Percentiles rank a stretch among this genome's conserved stretches.
Evolutionary conservation across 176 grass and related monocot species (phyloP).

Genomic region (Secale cereale): DNA sequence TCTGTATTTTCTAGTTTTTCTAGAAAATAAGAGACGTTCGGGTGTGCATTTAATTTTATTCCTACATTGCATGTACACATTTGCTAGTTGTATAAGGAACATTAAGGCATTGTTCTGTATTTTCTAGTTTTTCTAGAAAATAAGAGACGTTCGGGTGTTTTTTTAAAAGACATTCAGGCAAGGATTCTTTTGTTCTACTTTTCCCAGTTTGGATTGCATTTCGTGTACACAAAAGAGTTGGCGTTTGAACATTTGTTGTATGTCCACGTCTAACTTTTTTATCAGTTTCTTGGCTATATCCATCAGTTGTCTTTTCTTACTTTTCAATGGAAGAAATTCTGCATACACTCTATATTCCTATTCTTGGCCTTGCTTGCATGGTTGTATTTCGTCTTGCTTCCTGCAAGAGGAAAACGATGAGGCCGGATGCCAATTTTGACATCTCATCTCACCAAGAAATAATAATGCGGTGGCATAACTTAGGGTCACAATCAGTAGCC

Average conservation of each 20-base stretch:
- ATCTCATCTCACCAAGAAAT: neutral
- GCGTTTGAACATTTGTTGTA: neutral
- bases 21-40: too few species aligned
- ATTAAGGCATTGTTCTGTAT: neutral
- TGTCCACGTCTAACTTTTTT: neutral
- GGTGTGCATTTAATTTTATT: too few species aligned
- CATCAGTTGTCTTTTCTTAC: neutral
- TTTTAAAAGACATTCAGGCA: too few species aligned
- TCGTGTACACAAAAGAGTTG: neutral
- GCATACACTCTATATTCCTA: neutral
- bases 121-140: neutral
- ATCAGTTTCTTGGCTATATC: neutral
- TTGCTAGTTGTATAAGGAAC: too few species aligned
- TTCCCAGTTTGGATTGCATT: neutral
- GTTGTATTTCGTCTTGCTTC: constrained; percentile 29
- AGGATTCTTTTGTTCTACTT: too few species aligned
- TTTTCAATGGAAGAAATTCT: neutral
- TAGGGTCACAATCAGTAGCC: neutral
- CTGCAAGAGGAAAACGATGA: neutral
- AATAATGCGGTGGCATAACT: neutral
- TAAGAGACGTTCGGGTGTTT: neutral
- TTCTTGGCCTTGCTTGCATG: constrained; percentile 25
- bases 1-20: too few species aligned
- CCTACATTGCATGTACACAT: too few species aligned
- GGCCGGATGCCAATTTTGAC: constrained; percentile 9